Evolutionary conservation across 441 rosid genomes (phyloP).

Genomic region (Manihot esculenta): DNA sequence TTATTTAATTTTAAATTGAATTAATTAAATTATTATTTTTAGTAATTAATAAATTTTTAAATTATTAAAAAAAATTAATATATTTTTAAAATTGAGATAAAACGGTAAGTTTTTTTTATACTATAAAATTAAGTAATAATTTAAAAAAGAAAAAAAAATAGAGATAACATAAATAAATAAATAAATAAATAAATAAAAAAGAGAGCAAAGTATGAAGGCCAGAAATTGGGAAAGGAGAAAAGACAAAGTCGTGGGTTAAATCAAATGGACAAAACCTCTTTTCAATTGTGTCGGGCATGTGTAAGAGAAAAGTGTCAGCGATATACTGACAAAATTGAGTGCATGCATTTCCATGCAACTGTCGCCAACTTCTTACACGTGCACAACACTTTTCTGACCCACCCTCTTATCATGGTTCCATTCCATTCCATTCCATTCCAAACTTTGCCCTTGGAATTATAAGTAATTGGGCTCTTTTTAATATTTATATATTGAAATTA

Average conservation of each 20-base stretch:
- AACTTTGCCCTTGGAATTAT: too few species aligned
- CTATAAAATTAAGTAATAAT: too few species aligned
- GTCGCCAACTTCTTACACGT: constrained; percentile 32
- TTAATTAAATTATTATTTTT: too few species aligned
- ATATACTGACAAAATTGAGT: constrained; percentile 27
- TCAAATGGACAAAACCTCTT: constrained; percentile 23
- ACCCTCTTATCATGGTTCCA: background rate
- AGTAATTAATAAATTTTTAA: too few species aligned
- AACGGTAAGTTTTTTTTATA: too few species aligned
- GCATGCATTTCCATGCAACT: constrained; percentile 46
- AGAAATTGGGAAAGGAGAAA: constrained; percentile 9
- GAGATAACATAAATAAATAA: background rate
- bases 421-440: background rate
- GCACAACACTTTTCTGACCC: background rate
- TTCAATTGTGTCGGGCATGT: constrained; percentile 39
- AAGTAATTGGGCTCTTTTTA: too few species aligned
- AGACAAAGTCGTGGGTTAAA: constrained; percentile 38
- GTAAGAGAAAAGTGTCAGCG: constrained; percentile 20
- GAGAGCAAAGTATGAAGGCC: background rate
- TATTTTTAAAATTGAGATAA: too few species aligned
- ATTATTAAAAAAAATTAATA: too few species aligned
- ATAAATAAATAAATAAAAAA: background rate
- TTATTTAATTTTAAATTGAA: too few species aligned
- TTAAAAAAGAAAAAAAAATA: too few species aligned
- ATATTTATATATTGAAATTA: too few species aligned